phyloP scores from a whole-genome alignment of 2,329 filamentous ascomycete genomes.

The Pestalotiopsis sp. region DNA sequence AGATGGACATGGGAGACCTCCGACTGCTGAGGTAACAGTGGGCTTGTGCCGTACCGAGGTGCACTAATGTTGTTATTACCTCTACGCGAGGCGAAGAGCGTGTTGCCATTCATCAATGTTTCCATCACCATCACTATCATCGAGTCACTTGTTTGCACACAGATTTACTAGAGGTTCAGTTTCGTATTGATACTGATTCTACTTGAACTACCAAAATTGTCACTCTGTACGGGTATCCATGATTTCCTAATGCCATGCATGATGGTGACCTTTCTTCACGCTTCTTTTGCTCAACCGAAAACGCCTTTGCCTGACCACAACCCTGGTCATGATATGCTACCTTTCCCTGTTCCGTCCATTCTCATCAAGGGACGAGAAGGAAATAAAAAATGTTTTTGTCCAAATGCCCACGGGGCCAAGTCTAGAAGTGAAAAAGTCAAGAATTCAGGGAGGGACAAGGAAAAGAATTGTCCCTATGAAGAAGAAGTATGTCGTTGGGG shows the following conservation, averaged over 20 bases:
- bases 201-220: not conserved
- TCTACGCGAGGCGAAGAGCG: no score
- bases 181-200: not conserved
- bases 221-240: slow-evolving; percentile 1
- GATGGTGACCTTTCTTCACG: not conserved
- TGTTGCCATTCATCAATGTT: no score
- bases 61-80: not conserved
- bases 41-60: not conserved
- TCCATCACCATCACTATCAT: no score
- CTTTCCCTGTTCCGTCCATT: slow-evolving; percentile 16
- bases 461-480: not conserved
- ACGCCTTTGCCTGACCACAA: slow-evolving; percentile 12
- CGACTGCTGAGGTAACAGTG: not conserved
- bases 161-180: not conserved
- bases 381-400: slow-evolving; percentile 16
- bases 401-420: slow-evolving; percentile 29
- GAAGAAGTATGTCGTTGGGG: slow-evolving; percentile 10
- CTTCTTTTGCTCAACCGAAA: slow-evolving; percentile 11
- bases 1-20: not conserved
- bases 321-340: slow-evolving; percentile 14
- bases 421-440: slow-evolving; percentile 13
- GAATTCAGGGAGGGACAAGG: slow-evolving; percentile 26
- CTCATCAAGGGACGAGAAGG: slow-evolving; percentile 14
- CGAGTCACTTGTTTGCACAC: not conserved
- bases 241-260: slow-evolving; percentile 2